Evolutionary conservation across 129 eudicot genomes (phyloP), one percentile per base, ranked within the genome.

Genomic region (Flaveria bidentis): DNA sequence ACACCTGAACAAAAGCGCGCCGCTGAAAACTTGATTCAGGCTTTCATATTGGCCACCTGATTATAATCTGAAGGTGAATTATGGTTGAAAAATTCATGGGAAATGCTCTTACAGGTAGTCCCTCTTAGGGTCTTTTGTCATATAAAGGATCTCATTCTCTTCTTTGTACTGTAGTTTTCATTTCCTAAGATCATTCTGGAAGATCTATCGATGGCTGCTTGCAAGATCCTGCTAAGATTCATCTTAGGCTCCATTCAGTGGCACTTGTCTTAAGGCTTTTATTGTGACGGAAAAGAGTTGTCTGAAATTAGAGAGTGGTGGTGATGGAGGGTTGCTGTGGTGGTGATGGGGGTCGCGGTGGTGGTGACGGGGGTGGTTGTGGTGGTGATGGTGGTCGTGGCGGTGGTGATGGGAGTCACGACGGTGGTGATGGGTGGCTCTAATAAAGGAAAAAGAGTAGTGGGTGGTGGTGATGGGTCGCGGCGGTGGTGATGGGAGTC

Each of bases 1-100:
- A 94, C 99, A 79, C 42, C 91, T 56, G 99, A 94, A 81, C 93
- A 94, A 84, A 94, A 91, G 81, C 97, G 92, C 74, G 22, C 22
- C 22, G 22, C 22, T 20, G 0, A 20, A 20, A 20, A 20, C 0
- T 20, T 20, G 22, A 20, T 20, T 20, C 0, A 20, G 22, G 22
- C 22, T 70, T 94, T 94, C 88, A 94, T 94, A 52, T 66, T 91
- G 94, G 84, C 99, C 64, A 87, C 99, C 74, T 93, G 82, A 80
- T 44, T 58, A 58, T 67, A 42, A 56, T 44, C 15, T 33, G 80
- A 77, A 81, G 86, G 90, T 76, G 85, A 84, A 73, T 12, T 60
- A 68, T 57, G 72, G 82, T 71, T 76, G 71, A 49, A 66, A 49
- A 66, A 67, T 14, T 77, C 50, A 39, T 71, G 84, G 72, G 78